Conservation (phyloP, 176 grass and related monocot genomes). For the Otatea glauca region DNA sequence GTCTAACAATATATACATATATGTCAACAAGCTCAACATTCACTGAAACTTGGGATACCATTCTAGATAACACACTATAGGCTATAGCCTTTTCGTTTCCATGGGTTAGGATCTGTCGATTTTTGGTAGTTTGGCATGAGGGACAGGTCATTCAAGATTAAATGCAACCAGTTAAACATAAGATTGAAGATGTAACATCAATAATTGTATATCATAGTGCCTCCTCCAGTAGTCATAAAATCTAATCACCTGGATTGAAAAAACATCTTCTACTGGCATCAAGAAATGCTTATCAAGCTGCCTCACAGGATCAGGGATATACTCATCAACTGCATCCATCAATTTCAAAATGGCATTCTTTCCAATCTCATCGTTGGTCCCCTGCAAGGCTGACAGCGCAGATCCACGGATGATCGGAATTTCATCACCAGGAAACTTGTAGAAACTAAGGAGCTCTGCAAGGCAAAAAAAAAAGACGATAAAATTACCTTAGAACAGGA, state of each 20-base stretch:
- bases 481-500: not conserved
- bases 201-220: too few species aligned
- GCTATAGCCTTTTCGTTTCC: not conserved
- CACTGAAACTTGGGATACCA: not conserved
- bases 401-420: conserved; percentile 96
- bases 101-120: not conserved
- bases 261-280: conserved; percentile 98
- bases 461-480: not conserved
- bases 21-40: not conserved
- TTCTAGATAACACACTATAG: not conserved
- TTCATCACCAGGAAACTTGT: conserved; percentile 97
- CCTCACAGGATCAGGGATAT: conserved; percentile 98
- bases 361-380: conserved; percentile 88
- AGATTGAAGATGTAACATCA: not conserved
- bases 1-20: not conserved
- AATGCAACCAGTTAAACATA: not conserved
- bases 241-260: conserved; percentile 89
- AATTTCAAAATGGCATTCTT: conserved; percentile 89
- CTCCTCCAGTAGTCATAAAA: conserved; percentile 10
- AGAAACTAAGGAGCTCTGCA: conserved; percentile 92
- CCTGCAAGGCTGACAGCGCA: conserved; percentile 81
- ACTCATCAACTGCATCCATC: conserved; percentile 96
- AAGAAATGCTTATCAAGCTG: conserved; percentile 97
- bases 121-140: not conserved
- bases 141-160: not conserved